Conservation (phyloP, 805 yeast species). For the Starmera quercuum region DNA sequence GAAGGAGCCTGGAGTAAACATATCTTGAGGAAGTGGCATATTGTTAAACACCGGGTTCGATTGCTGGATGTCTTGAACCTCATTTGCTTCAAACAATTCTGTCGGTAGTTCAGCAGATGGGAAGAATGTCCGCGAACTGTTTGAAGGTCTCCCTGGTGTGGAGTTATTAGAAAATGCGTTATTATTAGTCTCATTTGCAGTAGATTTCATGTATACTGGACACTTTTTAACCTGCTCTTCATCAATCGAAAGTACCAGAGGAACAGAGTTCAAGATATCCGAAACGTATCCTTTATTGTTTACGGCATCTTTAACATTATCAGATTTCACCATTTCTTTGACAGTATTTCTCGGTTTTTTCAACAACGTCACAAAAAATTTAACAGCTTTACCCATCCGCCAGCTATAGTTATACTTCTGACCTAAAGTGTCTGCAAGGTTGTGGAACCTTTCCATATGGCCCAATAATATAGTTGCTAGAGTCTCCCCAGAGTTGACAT, state of each 20-base stretch:
- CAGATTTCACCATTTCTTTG: conserved; percentile 16
- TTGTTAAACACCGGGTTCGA: no score
- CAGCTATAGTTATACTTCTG: conserved; percentile 59
- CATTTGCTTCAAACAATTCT: no score
- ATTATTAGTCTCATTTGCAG: background rate
- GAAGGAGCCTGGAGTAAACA: no score
- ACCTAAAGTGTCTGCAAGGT: conserved; percentile 38
- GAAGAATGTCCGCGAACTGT: no score
- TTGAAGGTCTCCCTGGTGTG: no score
- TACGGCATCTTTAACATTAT: conserved; percentile 13
- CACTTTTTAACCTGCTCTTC: conserved; percentile 10
- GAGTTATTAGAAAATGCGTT: background rate
- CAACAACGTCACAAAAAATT: conserved; percentile 31
- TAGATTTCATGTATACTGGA: background rate
- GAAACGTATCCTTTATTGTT: conserved; percentile 15
- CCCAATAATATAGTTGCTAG: conserved; percentile 28
- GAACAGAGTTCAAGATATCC: conserved; percentile 16
- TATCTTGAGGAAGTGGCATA: no score
- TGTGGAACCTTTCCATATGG: conserved; percentile 35
- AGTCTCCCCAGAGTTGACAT: conserved; percentile 28
- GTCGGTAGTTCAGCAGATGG: no score
- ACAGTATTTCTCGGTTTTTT: conserved; percentile 22
- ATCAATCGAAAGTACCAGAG: conserved; percentile 12
- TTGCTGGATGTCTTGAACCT: no score
- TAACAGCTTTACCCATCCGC: conserved; percentile 54